Conservation (phyloP, 768 basidiomycete species). For the Baorangia bicolor region DNA sequence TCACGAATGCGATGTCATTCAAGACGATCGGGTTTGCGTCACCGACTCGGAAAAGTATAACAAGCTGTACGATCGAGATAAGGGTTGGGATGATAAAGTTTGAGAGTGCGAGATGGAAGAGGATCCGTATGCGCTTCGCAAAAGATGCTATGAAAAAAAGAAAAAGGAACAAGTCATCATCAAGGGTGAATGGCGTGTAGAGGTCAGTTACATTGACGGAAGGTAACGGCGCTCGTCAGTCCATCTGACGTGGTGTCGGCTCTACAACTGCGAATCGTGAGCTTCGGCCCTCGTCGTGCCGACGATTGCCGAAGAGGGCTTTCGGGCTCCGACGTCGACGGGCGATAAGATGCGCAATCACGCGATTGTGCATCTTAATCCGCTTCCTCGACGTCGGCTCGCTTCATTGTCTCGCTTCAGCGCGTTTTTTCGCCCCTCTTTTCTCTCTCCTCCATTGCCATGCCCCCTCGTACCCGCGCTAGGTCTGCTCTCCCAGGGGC, state of each 20-base stretch:
- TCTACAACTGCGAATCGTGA: conserved; percentile 1
- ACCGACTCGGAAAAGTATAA: conserved; percentile 19
- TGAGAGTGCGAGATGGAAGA: conserved; percentile 26
- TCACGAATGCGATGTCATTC: neutral
- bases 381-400: no score
- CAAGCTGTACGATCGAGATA: conserved; percentile 25
- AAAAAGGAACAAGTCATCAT: neutral
- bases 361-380: no score
- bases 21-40: neutral
- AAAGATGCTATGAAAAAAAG: conserved; percentile 9
- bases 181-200: neutral
- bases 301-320: no score
- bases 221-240: neutral
- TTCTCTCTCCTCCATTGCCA: no score
- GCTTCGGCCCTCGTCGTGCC: no score
- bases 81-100: conserved; percentile 31
- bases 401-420: no score
- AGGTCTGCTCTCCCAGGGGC: no score
- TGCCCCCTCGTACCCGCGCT: no score
- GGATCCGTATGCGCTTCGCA: conserved; percentile 13
- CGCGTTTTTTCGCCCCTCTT: no score
- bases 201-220: conserved; percentile 1
- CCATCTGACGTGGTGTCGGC: neutral
- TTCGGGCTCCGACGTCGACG: no score
- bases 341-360: no score